Evolutionary conservation across 106 monocot genomes (phyloP), one percentile per base, ranked within the genome.

Genomic region (Gastrodia elata): DNA sequence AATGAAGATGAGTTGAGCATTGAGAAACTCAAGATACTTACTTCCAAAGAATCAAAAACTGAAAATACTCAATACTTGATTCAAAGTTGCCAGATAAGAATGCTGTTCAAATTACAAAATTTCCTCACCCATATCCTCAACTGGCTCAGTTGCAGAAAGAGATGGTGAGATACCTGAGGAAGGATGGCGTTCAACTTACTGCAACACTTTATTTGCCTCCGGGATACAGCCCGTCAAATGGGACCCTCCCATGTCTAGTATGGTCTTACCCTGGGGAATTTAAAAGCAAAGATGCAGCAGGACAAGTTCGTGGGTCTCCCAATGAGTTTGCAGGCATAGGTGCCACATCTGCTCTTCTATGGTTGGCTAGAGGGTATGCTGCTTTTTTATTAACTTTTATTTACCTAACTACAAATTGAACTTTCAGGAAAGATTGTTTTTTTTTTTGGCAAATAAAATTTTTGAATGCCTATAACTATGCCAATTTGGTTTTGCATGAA

Each of bases 201-300:
- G 98, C 98, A 73, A 91, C 90, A 42, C 88, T 99, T 64, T 99
- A 93, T 76, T 77, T 93, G 79, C 98, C 98, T 79, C 93, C 98
- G 44, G 85, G 82, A 68, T 99, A 99, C 65, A 74, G 64, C 37
- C 85, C 93, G 72, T 78, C 75, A 73, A 82, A 99, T 85, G 98
- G 91, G 22, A 88, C 93, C 55, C 82, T 93, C 72, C 98, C 98
- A 26, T 99, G 98, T 67, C 76, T 93, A 15, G 59, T 99, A 16
- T 99, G 98, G 98, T 91, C 98, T 73, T 99, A 99, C 71, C 98
- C 98, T 48, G 98, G 93, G 76, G 98, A 99, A 71, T 99, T 99
- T 75, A 99, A 99, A 82, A 99, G 91, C 82, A 99, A 93, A 84
- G 88, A 99, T 79, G 93, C 93, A 64, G 93, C 98, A 70, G 87